These are phyloP conservation scores for Fusarium setosum DNA, from an alignment of 2,329 filamentous ascomycete species.

Conservation along the genomic window DNA sequence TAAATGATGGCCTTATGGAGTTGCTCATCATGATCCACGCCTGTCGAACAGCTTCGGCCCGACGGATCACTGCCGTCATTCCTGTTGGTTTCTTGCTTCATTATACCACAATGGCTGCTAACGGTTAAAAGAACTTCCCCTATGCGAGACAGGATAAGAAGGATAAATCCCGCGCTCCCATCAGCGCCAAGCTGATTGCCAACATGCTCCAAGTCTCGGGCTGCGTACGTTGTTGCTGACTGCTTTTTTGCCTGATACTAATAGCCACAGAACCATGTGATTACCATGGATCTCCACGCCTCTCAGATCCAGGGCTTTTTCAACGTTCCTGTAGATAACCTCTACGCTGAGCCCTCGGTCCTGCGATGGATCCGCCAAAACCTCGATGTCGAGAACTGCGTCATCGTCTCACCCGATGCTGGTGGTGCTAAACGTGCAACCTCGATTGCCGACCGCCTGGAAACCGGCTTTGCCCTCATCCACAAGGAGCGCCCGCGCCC, in stretches of 20 bases:
- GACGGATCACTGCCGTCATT: constrained; percentile 93
- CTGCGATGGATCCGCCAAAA: constrained; percentile 93
- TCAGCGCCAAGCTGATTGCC: constrained; percentile 93
- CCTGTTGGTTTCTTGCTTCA: too few species aligned
- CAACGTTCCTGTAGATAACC: constrained; percentile 80
- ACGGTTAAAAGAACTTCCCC: constrained; percentile 95
- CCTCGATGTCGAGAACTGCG: constrained; percentile 81
- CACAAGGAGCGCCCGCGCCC: constrained; percentile 92
- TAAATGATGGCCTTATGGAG: constrained; percentile 99
- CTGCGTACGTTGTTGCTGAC: constrained; percentile 59
- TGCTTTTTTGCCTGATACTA: constrained; percentile 8
- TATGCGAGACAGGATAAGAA: constrained; percentile 99
- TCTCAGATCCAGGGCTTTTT: constrained; percentile 97
- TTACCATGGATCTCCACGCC: constrained; percentile 96
- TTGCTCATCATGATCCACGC: constrained; percentile 98
- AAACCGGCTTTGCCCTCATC: constrained; percentile 92
- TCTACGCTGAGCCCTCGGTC: constrained; percentile 94
- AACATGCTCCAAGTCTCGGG: constrained; percentile 98
- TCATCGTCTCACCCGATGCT: constrained; percentile 95
- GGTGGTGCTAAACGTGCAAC: constrained; percentile 95
- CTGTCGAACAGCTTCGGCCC: constrained; percentile 76
- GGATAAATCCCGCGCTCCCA: constrained; percentile 92
- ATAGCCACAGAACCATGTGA: constrained; percentile 64
- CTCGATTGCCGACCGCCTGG: constrained; percentile 90
- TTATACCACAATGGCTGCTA: too few species aligned